phyloP scores from a whole-genome alignment of 192 early-diverging fungal species.

The Lunasporangiospora selenospora region DNA sequence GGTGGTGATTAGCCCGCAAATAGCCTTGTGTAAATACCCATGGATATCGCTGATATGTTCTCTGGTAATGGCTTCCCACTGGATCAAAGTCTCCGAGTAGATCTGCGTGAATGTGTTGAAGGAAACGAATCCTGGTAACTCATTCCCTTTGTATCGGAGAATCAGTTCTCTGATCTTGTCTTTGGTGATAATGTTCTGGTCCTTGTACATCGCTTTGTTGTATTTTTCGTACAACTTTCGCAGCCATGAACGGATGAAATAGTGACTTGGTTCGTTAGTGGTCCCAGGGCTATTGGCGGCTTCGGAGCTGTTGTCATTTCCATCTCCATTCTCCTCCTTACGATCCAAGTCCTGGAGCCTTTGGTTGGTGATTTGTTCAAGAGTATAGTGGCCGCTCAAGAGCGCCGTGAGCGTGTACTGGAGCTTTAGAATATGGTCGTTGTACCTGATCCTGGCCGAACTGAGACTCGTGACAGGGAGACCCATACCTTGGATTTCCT shows the following conservation, averaged over 20 bases:
- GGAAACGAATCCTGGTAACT: constrained; percentile 34
- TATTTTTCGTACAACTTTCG: constrained; percentile 10
- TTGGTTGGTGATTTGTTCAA: constrained; percentile 18
- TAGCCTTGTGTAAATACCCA: constrained; percentile 13
- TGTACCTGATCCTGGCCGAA: constrained; percentile 21
- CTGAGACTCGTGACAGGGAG: not conserved
- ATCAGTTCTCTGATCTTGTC: constrained; percentile 27
- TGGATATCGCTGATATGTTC: constrained; percentile 24
- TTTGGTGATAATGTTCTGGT: constrained; percentile 17
- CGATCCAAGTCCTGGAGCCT: not conserved
- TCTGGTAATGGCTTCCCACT: constrained; percentile 30
- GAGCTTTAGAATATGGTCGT: constrained; percentile 19
- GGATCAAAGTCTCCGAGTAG: constrained; percentile 23
- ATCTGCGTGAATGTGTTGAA: constrained; percentile 40
- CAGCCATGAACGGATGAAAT: constrained; percentile 24
- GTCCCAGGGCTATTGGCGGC: too few species aligned
- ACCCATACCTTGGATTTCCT: constrained; percentile 28
- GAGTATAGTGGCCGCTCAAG: constrained; percentile 23
- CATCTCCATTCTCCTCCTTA: not conserved
- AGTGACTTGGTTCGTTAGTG: constrained; percentile 3
- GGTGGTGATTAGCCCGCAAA: constrained; percentile 14
- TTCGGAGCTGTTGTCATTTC: not conserved
- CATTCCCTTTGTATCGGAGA: constrained; percentile 32
- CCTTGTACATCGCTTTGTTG: constrained; percentile 27
- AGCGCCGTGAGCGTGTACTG: constrained; percentile 15